These are phyloP conservation scores for Pseudocercospora crystallina DNA, from an alignment of 2,329 filamentous ascomycete genomes.

Conservation along the genomic window DNA sequence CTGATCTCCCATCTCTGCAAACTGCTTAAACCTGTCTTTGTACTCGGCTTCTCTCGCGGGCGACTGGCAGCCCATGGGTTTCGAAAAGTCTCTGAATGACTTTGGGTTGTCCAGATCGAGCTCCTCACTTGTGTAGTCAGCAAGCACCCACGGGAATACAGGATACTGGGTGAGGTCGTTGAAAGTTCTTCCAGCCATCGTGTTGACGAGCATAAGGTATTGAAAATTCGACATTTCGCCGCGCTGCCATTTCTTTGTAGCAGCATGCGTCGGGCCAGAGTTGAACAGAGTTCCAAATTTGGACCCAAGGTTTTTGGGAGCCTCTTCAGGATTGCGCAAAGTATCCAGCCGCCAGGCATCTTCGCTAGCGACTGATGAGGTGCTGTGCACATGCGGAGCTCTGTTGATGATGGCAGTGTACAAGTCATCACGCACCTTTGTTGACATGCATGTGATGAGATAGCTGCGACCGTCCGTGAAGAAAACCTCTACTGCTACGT, in stretches of 20 bases:
- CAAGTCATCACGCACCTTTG: slow-evolving; percentile 73
- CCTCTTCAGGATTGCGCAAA: slow-evolving; percentile 66
- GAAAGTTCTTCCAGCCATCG: slow-evolving; percentile 93
- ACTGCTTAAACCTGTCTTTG: slow-evolving; percentile 77
- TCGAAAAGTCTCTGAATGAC: slow-evolving; percentile 86
- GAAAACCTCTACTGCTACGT: slow-evolving; percentile 95
- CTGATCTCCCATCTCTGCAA: slow-evolving; percentile 84
- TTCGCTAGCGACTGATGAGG: slow-evolving; percentile 67
- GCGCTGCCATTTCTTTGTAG: slow-evolving; percentile 84
- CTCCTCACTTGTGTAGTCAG: slow-evolving; percentile 93
- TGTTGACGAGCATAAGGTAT: slow-evolving; percentile 98
- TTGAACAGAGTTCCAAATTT: slow-evolving; percentile 94
- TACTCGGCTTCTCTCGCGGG: slow-evolving; percentile 73
- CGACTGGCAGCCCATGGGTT: slow-evolving; percentile 94
- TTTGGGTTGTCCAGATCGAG: slow-evolving; percentile 81
- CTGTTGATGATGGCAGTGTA: slow-evolving; percentile 73
- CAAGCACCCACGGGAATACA: slow-evolving; percentile 95
- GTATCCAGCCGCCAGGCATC: slow-evolving; percentile 91
- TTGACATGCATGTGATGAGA: slow-evolving; percentile 78
- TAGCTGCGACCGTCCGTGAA: slow-evolving; percentile 97
- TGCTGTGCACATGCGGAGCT: slow-evolving; percentile 69
- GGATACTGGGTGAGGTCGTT: slow-evolving; percentile 98
- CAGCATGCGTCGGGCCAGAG: slow-evolving; percentile 74
- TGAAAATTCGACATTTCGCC: slow-evolving; percentile 98
- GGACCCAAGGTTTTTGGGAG: slow-evolving; percentile 70